Base-by-base conservation (phyloP, 1,284 basidiomycete genomes). In the Naganishia cerealis region DNA sequence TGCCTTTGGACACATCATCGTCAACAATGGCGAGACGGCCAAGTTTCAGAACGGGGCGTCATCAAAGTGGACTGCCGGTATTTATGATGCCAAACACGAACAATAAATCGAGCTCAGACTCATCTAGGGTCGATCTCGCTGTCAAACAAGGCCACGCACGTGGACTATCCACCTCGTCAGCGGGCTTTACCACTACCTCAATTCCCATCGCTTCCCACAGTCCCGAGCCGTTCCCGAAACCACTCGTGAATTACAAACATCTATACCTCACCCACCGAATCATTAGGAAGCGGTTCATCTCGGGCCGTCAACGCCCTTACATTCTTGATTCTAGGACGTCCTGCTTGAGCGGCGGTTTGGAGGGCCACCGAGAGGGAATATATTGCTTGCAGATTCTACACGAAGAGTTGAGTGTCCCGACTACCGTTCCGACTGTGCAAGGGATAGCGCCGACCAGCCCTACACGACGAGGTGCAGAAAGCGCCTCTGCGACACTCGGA, bases 181-280 rank as follows among this genome's bases (percentile, higher is more conserved):
- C 66, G 9, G 48, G 43, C 8, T n/a, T 46, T n/a, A 38, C 66
- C 24, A 48, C 21, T 46, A 48, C 59, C 36, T 66, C 6, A 42
- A 58, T 53, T 38, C 42, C 58, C 8, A 72, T 80, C 33, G 48
- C 59, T 2, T 79, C 78, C 0, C 73, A 79, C 61, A 61, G 78
- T n/a, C 69, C 71, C 8, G 65, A 76, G 3, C 78, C 78, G 0
- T 74, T 74, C 1, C 57, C 73, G 0, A 48, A 72, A 3, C 79
- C 79, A 9, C 73, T 74, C 66, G 72, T 72, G 26, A 81, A 80
- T 67, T 79, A 75, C 72, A 79, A 78, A 65, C 80, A 81, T 65
- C 72, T 80, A 5, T 79, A 72, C 66, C 74, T 80, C 40, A 69
- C 74, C 0, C 73, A 78, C 36, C 71, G 72, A 10, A 78, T 78